Conservation (phyloP, 345 rosid species). For the Aurinia saxatilis region DNA sequence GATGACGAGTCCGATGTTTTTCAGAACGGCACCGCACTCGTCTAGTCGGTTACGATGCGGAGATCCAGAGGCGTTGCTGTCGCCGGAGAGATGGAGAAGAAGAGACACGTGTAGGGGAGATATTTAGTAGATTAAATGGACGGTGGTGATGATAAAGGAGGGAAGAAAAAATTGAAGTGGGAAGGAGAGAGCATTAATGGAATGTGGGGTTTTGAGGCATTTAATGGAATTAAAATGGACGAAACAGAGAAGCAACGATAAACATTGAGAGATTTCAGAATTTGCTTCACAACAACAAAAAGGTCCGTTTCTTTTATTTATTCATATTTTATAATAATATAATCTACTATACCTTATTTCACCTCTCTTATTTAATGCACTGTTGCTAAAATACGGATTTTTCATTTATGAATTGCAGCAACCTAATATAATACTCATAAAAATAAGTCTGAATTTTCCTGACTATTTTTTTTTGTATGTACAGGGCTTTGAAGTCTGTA, state of each 20-base stretch:
- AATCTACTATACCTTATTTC: background rate
- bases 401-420: background rate
- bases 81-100: constrained; percentile 87
- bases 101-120: constrained; percentile 55
- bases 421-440: background rate
- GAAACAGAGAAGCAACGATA: constrained; percentile 30
- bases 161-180: constrained; percentile 4
- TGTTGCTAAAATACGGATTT: constrained; percentile 6
- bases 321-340: background rate
- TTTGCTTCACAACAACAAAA: background rate
- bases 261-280: constrained; percentile 1
- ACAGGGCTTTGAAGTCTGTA: background rate
- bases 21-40: constrained; percentile 45
- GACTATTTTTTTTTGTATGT: background rate
- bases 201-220: constrained; percentile 42
- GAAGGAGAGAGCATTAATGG: constrained; percentile 39
- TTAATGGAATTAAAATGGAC: constrained; percentile 47
- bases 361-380: constrained; percentile 12
- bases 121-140: constrained; percentile 15
- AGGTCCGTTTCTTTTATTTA: constrained; percentile 3
- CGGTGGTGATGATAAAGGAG: constrained; percentile 14
- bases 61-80: constrained; percentile 90
- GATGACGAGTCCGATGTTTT: constrained; percentile 77
- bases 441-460: background rate
- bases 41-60: constrained; percentile 93